These are phyloP conservation scores for Phytophthora sansomeana DNA, from an alignment of 352 stramenopile species.

Conservation along the genomic window DNA sequence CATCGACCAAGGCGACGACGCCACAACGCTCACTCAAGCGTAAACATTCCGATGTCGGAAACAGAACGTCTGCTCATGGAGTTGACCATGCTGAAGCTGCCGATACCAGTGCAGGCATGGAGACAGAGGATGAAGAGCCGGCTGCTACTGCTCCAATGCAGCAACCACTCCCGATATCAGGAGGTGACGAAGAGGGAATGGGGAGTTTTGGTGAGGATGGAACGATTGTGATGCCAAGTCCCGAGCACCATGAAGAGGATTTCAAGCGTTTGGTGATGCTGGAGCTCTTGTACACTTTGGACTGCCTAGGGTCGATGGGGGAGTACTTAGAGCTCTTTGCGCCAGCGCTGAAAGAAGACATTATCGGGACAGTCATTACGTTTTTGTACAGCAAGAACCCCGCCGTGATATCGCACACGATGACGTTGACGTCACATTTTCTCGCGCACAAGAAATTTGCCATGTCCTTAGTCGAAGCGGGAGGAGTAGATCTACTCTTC, in stretches of 20 bases:
- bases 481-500: slow-evolving; percentile 79
- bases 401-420: slow-evolving; percentile 77
- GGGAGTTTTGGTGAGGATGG: slow-evolving; percentile 35
- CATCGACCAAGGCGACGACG: slow-evolving; percentile 21
- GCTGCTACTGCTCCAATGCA: slow-evolving; percentile 23
- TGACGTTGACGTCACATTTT: slow-evolving; percentile 89
- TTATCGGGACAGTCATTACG: slow-evolving; percentile 82
- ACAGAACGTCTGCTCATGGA: slow-evolving; percentile 21
- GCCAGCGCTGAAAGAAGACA: slow-evolving; percentile 84
- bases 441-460: slow-evolving; percentile 89
- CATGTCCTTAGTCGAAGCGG: slow-evolving; percentile 78
- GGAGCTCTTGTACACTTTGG: slow-evolving; percentile 83
- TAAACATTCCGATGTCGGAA: slow-evolving; percentile 52
- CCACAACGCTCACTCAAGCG: slow-evolving; percentile 50
- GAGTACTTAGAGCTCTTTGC: slow-evolving; percentile 89
- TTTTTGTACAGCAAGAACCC: slow-evolving; percentile 89
- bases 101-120: slow-evolving; percentile 20
- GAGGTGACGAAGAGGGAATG: slow-evolving; percentile 36
- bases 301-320: slow-evolving; percentile 85
- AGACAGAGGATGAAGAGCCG: slow-evolving; percentile 36
- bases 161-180: slow-evolving; percentile 27
- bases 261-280: slow-evolving; percentile 83
- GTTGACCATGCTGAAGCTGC: slow-evolving; percentile 31
- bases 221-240: slow-evolving; percentile 34
- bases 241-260: slow-evolving; percentile 76